Conservation (phyloP, 2,329 filamentous ascomycete species). For the Phialophora macrospora region DNA sequence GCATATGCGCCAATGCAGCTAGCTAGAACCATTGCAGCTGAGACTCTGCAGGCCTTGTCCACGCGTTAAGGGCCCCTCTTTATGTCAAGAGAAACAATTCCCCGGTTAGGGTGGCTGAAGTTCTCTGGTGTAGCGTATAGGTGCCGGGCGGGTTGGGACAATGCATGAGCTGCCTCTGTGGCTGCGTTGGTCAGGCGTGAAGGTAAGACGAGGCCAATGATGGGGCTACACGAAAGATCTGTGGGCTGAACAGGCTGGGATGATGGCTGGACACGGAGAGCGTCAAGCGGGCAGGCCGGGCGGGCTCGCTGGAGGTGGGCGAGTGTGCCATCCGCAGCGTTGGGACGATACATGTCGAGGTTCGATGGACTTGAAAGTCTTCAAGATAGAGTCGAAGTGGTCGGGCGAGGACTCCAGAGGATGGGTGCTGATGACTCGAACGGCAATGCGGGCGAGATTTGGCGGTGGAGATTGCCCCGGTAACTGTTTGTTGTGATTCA, state of each 20-base stretch:
- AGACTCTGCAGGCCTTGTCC: constrained; percentile 19
- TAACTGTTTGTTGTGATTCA: constrained; percentile 13
- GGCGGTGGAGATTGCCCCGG: constrained; percentile 3
- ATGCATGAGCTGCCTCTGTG: constrained; percentile 13
- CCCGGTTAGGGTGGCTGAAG: constrained; percentile 6
- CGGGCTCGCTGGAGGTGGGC: not conserved
- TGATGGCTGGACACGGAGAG: not conserved
- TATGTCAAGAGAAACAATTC: constrained; percentile 5
- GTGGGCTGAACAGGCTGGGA: not conserved
- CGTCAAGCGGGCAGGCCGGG: not conserved
- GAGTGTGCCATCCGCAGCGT: not conserved
- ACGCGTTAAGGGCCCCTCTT: constrained; percentile 15
- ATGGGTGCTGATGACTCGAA: not conserved
- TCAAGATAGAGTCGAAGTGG: not conserved
- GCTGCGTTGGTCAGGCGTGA: constrained; percentile 24
- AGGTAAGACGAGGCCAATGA: constrained; percentile 26
- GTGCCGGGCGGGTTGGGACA: not conserved
- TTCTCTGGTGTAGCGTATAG: not conserved
- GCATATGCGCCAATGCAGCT: constrained; percentile 29
- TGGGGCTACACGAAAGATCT: constrained; percentile 21
- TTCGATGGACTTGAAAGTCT: not conserved
- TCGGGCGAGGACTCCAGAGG: not conserved
- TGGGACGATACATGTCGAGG: not conserved
- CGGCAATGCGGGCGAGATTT: not conserved
- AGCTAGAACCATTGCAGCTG: constrained; percentile 21